Evolutionary conservation across 164 flowering plant genomes (phyloP).

Genomic region (Malania oleifera): DNA sequence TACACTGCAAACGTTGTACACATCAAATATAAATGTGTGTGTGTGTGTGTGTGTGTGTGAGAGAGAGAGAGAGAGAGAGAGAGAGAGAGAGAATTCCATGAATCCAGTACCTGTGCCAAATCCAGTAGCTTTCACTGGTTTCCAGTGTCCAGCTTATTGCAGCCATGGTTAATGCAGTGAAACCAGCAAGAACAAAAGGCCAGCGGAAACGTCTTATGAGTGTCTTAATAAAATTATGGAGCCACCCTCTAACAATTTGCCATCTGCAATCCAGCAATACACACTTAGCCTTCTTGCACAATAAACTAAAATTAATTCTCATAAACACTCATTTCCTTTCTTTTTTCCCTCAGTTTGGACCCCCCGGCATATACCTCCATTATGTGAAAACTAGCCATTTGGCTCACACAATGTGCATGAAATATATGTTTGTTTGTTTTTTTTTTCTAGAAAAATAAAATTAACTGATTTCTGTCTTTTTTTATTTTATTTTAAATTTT

Average conservation of each 20-base stretch:
- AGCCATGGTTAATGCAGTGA: conserved; percentile 57
- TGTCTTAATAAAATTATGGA: conserved; percentile 39
- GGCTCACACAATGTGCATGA: no score
- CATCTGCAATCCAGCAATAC: conserved; percentile 39
- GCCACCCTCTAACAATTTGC: conserved; percentile 40
- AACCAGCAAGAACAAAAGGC: conserved; percentile 63
- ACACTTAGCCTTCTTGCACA: no score
- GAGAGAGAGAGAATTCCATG: background rate
- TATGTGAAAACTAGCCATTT: no score
- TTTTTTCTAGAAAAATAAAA: no score
- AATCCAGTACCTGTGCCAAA: conserved; percentile 85
- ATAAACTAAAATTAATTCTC: no score
- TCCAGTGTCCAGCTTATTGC: conserved; percentile 78
- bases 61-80: conserved; percentile 7
- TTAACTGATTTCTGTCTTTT: no score
- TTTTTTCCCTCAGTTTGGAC: no score
- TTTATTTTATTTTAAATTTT: no score
- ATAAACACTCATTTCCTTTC: no score
- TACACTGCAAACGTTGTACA: conserved; percentile 41
- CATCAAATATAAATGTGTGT: background rate
- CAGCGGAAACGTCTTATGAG: conserved; percentile 61
- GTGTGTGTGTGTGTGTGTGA: no score
- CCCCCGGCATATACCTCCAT: no score
- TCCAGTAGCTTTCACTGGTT: conserved; percentile 75
- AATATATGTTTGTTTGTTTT: no score